Evolutionary conservation across 805 yeast genomes (phyloP).

Genomic region (Candida glaebosa): DNA sequence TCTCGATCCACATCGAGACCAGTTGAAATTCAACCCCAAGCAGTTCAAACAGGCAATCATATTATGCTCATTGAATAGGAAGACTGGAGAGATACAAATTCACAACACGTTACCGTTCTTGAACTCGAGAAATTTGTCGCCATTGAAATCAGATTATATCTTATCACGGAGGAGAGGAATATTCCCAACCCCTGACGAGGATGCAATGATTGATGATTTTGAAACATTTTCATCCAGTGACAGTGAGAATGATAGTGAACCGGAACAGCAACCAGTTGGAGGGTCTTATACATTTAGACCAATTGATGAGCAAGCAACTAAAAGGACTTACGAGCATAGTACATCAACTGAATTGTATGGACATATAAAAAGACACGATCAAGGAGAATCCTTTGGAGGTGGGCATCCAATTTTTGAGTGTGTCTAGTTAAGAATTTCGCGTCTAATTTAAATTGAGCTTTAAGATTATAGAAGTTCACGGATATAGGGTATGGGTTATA

Average conservation of each 20-base stretch:
- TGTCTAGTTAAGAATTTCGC: too few species aligned
- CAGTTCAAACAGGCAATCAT: slow-evolving; percentile 15
- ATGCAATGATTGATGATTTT: slow-evolving; percentile 7
- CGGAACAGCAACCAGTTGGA: neutral
- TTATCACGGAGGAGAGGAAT: slow-evolving; percentile 2
- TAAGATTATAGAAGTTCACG: too few species aligned
- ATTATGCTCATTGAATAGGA: slow-evolving; percentile 35
- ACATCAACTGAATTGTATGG: slow-evolving; percentile 8
- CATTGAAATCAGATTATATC: slow-evolving; percentile 1
- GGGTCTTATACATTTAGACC: slow-evolving; percentile 2
- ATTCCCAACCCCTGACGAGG: neutral
- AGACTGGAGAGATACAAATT: slow-evolving; percentile 31
- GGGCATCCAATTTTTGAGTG: slow-evolving; percentile 4
- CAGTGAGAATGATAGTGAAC: neutral
- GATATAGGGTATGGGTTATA: neutral
- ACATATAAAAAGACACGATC: slow-evolving; percentile 2
- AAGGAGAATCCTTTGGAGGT: slow-evolving; percentile 5
- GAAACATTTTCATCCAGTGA: slow-evolving; percentile 8
- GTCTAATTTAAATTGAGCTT: too few species aligned
- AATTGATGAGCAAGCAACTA: neutral
- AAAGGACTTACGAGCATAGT: slow-evolving; percentile 1
- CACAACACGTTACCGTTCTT: slow-evolving; percentile 28
- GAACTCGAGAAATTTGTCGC: slow-evolving; percentile 14
- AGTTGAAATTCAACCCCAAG: neutral
- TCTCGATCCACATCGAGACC: neutral